These are phyloP conservation scores for Cymodocea nodosa DNA, from an alignment of 116 monocot genomes.

Conservation along the genomic window DNA sequence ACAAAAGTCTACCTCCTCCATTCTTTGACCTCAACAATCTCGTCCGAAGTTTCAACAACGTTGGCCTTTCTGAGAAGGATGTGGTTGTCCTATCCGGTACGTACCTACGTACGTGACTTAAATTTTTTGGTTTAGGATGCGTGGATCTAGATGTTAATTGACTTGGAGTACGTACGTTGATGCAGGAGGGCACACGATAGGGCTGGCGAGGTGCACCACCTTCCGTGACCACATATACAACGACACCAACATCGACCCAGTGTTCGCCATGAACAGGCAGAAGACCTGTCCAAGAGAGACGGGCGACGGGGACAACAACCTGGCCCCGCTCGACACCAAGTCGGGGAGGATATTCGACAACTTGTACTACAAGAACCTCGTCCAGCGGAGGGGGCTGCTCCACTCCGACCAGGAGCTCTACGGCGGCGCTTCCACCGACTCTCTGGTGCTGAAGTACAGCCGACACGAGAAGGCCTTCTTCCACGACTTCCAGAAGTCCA, in stretches of 20 bases:
- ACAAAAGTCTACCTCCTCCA: conserved; percentile 21
- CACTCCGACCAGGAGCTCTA: conserved; percentile 73
- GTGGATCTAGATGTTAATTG: not conserved
- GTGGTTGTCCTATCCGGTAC: conserved; percentile 55
- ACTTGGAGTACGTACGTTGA: too few species aligned
- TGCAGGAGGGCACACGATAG: conserved; percentile 61
- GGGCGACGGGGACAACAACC: conserved; percentile 16
- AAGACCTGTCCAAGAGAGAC: conserved; percentile 21
- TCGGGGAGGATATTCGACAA: conserved; percentile 14
- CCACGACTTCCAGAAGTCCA: conserved; percentile 38
- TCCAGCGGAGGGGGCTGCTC: conserved; percentile 37
- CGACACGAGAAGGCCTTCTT: conserved; percentile 21
- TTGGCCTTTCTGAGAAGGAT: conserved; percentile 36
- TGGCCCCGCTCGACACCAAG: conserved; percentile 25
- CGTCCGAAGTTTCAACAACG: conserved; percentile 24
- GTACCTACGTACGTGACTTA: too few species aligned
- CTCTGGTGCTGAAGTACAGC: conserved; percentile 28
- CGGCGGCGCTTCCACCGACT: conserved; percentile 38
- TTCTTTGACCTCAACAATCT: conserved; percentile 23
- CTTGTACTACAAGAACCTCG: conserved; percentile 41
- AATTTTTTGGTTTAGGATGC: too few species aligned
- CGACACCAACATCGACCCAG: conserved; percentile 36
- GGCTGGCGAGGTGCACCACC: conserved; percentile 31
- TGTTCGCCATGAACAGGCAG: conserved; percentile 14
- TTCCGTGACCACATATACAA: conserved; percentile 61